phyloP scores from a whole-genome alignment of 345 rosid species.

The Excoecaria cochinchinensis region DNA sequence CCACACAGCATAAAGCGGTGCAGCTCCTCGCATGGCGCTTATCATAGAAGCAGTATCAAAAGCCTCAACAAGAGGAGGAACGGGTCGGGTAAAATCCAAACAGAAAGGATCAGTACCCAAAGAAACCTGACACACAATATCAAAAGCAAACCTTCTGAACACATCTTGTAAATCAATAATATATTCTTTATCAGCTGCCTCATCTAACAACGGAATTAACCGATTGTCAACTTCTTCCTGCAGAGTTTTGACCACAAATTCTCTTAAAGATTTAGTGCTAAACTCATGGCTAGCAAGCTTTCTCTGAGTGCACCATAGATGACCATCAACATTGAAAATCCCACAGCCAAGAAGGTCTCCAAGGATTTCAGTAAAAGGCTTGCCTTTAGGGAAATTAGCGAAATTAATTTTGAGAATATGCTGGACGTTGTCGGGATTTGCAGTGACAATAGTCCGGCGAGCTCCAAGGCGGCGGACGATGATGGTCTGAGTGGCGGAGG shows the following conservation, averaged over 20 bases:
- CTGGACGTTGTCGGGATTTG: constrained; percentile 67
- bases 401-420: constrained; percentile 65
- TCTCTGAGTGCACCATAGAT: constrained; percentile 62
- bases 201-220: constrained; percentile 46
- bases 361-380: constrained; percentile 67
- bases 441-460: constrained; percentile 62
- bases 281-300: constrained; percentile 81
- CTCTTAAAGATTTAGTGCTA: constrained; percentile 54
- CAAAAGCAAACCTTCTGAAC: constrained; percentile 32
- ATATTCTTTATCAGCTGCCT: constrained; percentile 6
- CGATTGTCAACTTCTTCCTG: constrained; percentile 53
- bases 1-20: constrained; percentile 26
- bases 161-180: constrained; percentile 29
- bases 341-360: constrained; percentile 83
- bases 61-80: constrained; percentile 20
- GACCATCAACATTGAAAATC: constrained; percentile 79
- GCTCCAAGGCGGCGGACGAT: constrained; percentile 48
- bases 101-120: constrained; percentile 25
- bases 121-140: constrained; percentile 23
- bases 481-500: constrained; percentile 56
- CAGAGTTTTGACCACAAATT: constrained; percentile 48
- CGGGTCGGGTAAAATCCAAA: constrained; percentile 20
- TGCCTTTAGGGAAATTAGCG: constrained; percentile 77
- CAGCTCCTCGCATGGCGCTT: constrained; percentile 27
- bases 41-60: constrained; percentile 27